Base-by-base conservation (phyloP, 2,329 filamentous ascomycete species). In the Fusarium sp. region DNA sequence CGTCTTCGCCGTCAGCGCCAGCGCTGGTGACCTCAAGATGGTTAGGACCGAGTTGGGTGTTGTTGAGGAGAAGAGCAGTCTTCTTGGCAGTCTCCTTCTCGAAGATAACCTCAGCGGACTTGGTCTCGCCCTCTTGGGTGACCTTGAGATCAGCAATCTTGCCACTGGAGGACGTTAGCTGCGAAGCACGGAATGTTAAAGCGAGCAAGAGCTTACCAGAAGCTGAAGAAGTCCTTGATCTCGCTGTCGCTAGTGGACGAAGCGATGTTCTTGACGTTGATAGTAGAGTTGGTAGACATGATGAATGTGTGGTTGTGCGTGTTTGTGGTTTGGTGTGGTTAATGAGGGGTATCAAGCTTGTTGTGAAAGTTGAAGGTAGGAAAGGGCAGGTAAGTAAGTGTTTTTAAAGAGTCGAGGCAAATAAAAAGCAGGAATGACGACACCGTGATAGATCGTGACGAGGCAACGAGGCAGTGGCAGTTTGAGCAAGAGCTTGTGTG, bases 1-100 rank as follows among this genome's bases (percentile, higher is more conserved):
- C 90, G 72, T 93, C 90, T 57, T 89, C 88, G 59, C 90, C 84
- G 65, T 93, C 88, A 74, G 91, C 92, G 73, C 92, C 87, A 57
- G 89, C 89, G 74, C 91, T 89, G 48, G 92, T 89, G 55, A 95
- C 90, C 65, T 90, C 88, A 81, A 99, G 97, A 80, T 96, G 91
- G 76, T 95, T 94, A 68, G 92, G 86, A 73, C 95, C 95, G 57
- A 99, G 93, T 84, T 97, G 93, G 60, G 96, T 99, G 88, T 98
- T 97, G 86, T 98, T 96, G 74, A 99, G 92, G 68, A 99, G 93
- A 45, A 98, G 93, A 32, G 96, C 96, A 28, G 96, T 99, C 88
- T 98, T 98, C 69, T 96, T 95, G 57, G 96, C 96, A 20, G 96
- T 97, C 82, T 96, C 92, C 87, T 98, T 98, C 85, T 98, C 96